Percentiles rank a stretch among this genome's conserved stretches.
Evolutionary conservation across 1,139 yeast species (phyloP).

Genomic region (Magnusiomyces magnusii): DNA sequence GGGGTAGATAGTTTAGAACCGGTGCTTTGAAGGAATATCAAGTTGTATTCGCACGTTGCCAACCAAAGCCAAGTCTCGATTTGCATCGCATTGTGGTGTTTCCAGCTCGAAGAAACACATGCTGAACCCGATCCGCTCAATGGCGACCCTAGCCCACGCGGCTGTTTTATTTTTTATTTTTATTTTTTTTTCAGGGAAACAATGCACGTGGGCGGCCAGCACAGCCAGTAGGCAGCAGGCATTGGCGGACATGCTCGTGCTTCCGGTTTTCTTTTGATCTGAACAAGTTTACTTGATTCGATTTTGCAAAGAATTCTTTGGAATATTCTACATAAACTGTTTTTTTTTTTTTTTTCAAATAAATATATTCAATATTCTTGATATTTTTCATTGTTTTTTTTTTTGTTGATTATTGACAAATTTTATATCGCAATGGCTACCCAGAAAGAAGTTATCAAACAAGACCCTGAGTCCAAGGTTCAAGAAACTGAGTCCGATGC

Average conservation of each 20-base stretch:
- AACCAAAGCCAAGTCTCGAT: too few species aligned
- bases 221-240: neutral
- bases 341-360: neutral
- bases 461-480: neutral
- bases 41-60: too few species aligned
- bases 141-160: slow-evolving; percentile 22
- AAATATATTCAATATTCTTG: neutral
- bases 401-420: neutral
- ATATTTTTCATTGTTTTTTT: neutral
- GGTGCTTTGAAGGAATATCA: too few species aligned
- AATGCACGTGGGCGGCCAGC: neutral
- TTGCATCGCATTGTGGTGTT: too few species aligned
- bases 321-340: neutral
- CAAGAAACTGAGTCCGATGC: neutral
- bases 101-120: too few species aligned
- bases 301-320: neutral
- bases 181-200: neutral
- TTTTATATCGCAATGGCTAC: neutral
- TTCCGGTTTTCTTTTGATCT: too few species aligned
- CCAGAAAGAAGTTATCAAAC: neutral
- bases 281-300: too few species aligned
- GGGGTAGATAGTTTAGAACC: too few species aligned
- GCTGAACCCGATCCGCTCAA: too few species aligned
- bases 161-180: neutral
- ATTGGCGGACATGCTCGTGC: neutral